Base-by-base conservation (phyloP, 495 filamentous ascomycete genomes). In the Lichenothelia convexa region DNA sequence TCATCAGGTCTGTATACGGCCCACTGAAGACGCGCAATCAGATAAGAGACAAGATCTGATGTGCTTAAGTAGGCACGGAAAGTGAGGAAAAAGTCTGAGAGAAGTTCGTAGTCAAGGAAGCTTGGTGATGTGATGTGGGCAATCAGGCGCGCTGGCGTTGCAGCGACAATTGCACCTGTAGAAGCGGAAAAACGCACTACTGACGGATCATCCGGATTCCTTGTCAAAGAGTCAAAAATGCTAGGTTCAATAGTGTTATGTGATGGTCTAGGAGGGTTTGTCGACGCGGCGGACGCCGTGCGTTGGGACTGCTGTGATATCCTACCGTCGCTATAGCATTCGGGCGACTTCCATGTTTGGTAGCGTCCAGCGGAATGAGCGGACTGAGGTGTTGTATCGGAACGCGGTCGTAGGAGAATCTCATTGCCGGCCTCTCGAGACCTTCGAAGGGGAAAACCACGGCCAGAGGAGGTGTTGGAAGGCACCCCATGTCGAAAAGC, bases 11-110 rank as follows among this genome's bases (percentile, higher is more conserved):
- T 68, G 35, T 71, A 68, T 40, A 94, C 64, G 2, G 91, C 89
- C 87, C 87, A 94, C 46, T 75, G 67, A 29, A 95, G 62, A 3
- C 89, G 75, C 2, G 82, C 75, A 38, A 93, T 66, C 6, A 99
- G 63, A 60, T 92, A 78, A 32, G 73, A 70, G 11, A 89, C 65
- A 3, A 99, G 67, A 43, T 86, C 78, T 11, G 63, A 61, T 0
- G 79, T 62, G 1, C 80, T 70, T 39, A 95, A 59, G 48, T 92
- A 99, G 5, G 73, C 68, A 18, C 89, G 82, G 45, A 79, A 95
- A 1, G 91, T 95, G 24, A 97, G 72, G 49, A 99, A 99, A 61
- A 99, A 99, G 55, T 95, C 89, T 0, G 91, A 94, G 1, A 99
- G 68, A 4, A 99, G 69, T 50, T 95, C 87, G 55, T 99, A 99